phyloP scores from a whole-genome alignment of 257 asterid species.

The Knoxia roxburghii region DNA sequence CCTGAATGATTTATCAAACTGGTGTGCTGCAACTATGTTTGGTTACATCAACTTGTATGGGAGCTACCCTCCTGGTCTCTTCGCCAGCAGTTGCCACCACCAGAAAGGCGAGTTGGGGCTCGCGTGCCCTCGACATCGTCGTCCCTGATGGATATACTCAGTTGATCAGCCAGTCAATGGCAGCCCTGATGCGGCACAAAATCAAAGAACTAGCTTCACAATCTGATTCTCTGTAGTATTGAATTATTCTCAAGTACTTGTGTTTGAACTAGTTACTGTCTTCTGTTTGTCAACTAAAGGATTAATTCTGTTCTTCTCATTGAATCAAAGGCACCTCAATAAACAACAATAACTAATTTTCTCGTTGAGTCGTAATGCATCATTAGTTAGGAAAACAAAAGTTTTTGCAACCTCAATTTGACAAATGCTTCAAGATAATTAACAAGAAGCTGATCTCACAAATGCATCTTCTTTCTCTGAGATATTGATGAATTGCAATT shows the following conservation, averaged over 20 bases:
- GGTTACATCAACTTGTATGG: conserved; percentile 66
- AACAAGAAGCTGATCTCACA: not conserved
- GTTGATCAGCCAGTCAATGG: not conserved
- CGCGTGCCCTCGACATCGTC: conserved; percentile 60
- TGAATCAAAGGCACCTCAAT: too few species aligned
- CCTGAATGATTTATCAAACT: conserved; percentile 44
- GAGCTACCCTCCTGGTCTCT: conserved; percentile 67
- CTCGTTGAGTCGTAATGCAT: too few species aligned
- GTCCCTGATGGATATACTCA: conserved; percentile 21
- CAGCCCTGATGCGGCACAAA: not conserved
- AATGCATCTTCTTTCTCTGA: not conserved
- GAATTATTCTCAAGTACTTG: not conserved
- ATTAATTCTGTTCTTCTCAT: too few species aligned
- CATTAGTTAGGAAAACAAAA: too few species aligned
- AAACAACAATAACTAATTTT: too few species aligned
- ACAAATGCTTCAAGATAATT: too few species aligned
- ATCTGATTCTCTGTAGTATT: not conserved
- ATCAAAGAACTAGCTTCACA: too few species aligned
- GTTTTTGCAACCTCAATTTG: too few species aligned
- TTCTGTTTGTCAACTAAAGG: not conserved
- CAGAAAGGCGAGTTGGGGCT: conserved; percentile 35
- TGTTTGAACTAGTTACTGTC: not conserved
- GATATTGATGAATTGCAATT: not conserved
- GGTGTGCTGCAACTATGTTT: conserved; percentile 76
- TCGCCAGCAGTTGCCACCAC: conserved; percentile 45